These are phyloP conservation scores for Cryptococcus sp. DNA, from an alignment of 1,284 basidiomycete genomes.

Conservation along the genomic window DNA sequence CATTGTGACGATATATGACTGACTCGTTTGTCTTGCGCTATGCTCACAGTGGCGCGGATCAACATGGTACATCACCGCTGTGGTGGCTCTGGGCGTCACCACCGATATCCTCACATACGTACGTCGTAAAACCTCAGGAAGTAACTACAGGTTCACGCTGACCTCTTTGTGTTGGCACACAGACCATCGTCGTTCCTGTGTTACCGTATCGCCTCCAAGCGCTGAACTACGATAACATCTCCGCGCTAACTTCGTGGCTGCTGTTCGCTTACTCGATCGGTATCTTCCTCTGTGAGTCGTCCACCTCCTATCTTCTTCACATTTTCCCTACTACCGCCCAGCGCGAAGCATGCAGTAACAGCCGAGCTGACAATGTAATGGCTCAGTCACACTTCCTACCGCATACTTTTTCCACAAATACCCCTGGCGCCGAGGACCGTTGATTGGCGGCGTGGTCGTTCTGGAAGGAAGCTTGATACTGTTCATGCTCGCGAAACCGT, in stretches of 20 bases:
- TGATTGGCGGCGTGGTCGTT: constrained; percentile 57
- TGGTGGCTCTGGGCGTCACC: constrained; percentile 38
- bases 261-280: constrained; percentile 45
- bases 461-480: constrained; percentile 60
- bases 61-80: constrained; percentile 41
- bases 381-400: constrained; percentile 67
- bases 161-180: not conserved
- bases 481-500: constrained; percentile 73
- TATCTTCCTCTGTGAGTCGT: constrained; percentile 34
- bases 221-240: constrained; percentile 39
- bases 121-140: constrained; percentile 8
- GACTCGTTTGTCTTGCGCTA: not conserved
- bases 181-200: constrained; percentile 59
- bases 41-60: constrained; percentile 33
- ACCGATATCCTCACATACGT: constrained; percentile 46
- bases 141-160: not conserved
- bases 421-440: constrained; percentile 60
- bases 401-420: constrained; percentile 66
- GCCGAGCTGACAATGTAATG: not conserved
- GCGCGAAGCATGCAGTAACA: not conserved
- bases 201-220: constrained; percentile 62
- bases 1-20: not conserved
- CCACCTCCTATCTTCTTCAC: not conserved
- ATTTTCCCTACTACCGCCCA: no score
- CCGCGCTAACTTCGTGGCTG: constrained; percentile 43